phyloP scores from a whole-genome alignment of 2,329 filamentous ascomycete species.

The Exophiala viscosa region DNA sequence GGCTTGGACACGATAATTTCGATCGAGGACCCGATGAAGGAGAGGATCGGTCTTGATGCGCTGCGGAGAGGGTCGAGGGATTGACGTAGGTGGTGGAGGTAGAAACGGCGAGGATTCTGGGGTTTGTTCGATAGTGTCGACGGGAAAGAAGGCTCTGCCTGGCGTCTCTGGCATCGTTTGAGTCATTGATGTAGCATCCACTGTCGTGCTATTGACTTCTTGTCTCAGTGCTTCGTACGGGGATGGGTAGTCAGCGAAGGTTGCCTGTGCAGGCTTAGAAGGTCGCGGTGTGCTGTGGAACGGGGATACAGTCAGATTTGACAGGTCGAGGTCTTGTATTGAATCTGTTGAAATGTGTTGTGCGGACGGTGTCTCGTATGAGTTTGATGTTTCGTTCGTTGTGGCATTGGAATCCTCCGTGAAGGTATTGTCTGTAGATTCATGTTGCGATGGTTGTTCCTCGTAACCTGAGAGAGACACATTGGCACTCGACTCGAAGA shows the following conservation, averaged over 20 bases:
- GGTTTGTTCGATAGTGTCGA: conserved; percentile 57
- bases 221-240: conserved; percentile 72
- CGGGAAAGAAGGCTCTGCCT: conserved; percentile 15
- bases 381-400: conserved; percentile 40
- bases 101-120: conserved; percentile 57
- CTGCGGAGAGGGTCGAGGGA: conserved; percentile 39
- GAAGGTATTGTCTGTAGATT: conserved; percentile 48
- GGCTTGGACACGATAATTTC: conserved; percentile 88
- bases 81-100: conserved; percentile 43
- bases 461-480: conserved; percentile 95
- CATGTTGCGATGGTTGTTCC: conserved; percentile 64
- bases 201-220: conserved; percentile 53
- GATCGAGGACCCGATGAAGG: conserved; percentile 88
- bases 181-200: conserved; percentile 36
- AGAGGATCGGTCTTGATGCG: conserved; percentile 61
- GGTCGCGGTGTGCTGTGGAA: conserved; percentile 48
- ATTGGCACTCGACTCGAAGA: conserved; percentile 97
- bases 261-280: conserved; percentile 32
- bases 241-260: conserved; percentile 65
- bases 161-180: conserved; percentile 30
- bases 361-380: conserved; percentile 41
- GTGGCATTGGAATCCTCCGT: conserved; percentile 56
- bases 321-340: conserved; percentile 46
- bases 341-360: conserved; percentile 31
- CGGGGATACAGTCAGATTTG: conserved; percentile 40